These are phyloP conservation scores for Rhododendron ferrugineum DNA, from an alignment of 148 eudicot genomes.

Conservation along the genomic window DNA sequence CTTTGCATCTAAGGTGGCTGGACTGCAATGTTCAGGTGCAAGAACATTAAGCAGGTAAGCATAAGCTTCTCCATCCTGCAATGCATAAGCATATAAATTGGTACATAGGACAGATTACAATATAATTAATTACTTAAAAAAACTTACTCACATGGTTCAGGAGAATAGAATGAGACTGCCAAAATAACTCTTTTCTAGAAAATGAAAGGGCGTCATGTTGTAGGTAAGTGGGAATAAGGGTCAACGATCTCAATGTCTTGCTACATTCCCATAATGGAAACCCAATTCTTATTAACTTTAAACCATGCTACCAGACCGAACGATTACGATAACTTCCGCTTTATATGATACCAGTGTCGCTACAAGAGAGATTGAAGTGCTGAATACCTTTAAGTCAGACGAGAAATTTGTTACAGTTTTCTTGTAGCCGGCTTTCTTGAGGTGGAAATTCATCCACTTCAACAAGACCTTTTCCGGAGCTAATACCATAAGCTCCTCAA, in stretches of 20 bases:
- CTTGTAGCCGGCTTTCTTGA: constrained; percentile 80
- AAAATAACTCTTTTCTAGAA: not conserved
- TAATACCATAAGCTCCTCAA: constrained; percentile 85
- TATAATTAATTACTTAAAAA: not conserved
- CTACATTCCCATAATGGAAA: not conserved
- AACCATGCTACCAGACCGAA: not conserved
- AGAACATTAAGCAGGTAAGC: constrained; percentile 91
- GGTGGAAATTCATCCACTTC: constrained; percentile 98
- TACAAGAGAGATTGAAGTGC: not conserved
- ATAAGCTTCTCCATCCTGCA: constrained; percentile 96
- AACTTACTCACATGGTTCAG: not conserved
- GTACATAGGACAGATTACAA: not conserved
- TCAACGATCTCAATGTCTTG: not conserved
- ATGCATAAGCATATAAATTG: constrained; percentile 17
- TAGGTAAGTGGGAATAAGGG: constrained; percentile 1
- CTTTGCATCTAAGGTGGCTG: constrained; percentile 70
- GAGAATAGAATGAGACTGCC: not conserved
- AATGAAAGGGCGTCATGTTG: not conserved
- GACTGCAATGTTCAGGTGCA: constrained; percentile 91
- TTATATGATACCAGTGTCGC: not conserved
- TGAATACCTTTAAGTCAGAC: constrained; percentile 79
- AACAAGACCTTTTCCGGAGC: constrained; percentile 89
- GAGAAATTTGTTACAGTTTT: constrained; percentile 76
- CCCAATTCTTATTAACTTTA: not conserved
- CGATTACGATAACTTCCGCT: not conserved